These are phyloP conservation scores for Spinacia oleracea DNA, from an alignment of 179 eudicot genomes.

Conservation along the genomic window DNA sequence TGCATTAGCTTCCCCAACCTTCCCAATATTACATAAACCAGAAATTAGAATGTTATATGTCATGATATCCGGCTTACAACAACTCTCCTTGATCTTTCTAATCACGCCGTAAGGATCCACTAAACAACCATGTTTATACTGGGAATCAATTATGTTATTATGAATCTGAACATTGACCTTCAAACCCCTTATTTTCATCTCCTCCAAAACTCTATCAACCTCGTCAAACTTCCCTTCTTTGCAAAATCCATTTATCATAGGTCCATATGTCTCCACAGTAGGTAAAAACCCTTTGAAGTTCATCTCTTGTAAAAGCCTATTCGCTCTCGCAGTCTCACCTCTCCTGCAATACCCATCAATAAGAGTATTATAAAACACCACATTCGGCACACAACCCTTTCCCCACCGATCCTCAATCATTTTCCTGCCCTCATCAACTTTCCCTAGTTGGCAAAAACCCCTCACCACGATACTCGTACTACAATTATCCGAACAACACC, in stretches of 20 bases:
- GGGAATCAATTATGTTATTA: constrained; percentile 67
- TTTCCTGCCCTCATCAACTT: constrained; percentile 68
- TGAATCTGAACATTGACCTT: constrained; percentile 49
- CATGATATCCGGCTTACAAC: constrained; percentile 66
- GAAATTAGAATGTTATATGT: constrained; percentile 68
- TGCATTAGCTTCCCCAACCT: constrained; percentile 57
- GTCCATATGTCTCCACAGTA: constrained; percentile 76
- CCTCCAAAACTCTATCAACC: constrained; percentile 60
- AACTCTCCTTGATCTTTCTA: constrained; percentile 50
- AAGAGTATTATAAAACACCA: constrained; percentile 75
- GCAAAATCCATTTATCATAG: constrained; percentile 66
- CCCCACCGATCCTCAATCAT: constrained; percentile 89
- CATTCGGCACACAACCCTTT: constrained; percentile 69
- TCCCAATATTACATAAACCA: constrained; percentile 57
- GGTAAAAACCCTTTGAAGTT: constrained; percentile 70
- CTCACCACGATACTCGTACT: constrained; percentile 72
- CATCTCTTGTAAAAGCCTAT: constrained; percentile 53
- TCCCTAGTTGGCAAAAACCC: constrained; percentile 73
- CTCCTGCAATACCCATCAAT: constrained; percentile 79
- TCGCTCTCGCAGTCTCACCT: constrained; percentile 57
- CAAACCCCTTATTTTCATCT: constrained; percentile 72
- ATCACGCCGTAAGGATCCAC: constrained; percentile 51
- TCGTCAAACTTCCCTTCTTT: constrained; percentile 56
- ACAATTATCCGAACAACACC: constrained; percentile 59
- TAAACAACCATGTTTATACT: constrained; percentile 46